Base-by-base conservation (phyloP, 2,329 filamentous ascomycete genomes). In the Colletotrichum tabaci region DNA sequence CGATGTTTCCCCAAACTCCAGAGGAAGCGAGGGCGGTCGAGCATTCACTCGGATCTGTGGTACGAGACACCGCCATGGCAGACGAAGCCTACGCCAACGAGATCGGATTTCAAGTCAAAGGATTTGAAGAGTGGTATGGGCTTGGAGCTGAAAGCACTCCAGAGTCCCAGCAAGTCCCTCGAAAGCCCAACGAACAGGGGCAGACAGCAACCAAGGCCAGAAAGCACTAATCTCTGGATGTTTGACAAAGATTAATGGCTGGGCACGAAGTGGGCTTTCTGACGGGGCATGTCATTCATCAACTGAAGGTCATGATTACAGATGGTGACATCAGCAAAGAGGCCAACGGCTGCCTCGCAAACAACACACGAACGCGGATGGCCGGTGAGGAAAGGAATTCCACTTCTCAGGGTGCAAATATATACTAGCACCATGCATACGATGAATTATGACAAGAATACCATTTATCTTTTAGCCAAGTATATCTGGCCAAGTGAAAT, bases 61-160 rank as follows among this genome's bases (percentile, higher is more conserved):
- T 46, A 55, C 52, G 66, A 68, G 12, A 50, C 65, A 7, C 53
- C 58, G 9, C 60, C 64, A 35, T 71, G 68, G 68, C 64, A 50
- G 15, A 49, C 56, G 4, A n/a, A 58, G 2, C 8, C 64, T 2
- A 63, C 68, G 18, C 68, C 65, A 6, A 53, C 26, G 38, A 30
- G 15, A 15, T 21, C 23, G 3, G 58, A 67, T 3, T 68, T 68
- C 58, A 68, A 60, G 13, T 23, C 35, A 18, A 40, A 42, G 8
- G 52, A 63, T n/a, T 30, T 68, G 0, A 53, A 71, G 18, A 66
- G 44, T 13, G 21, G 46, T 1, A 23, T 53, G 16, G 40, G 44
- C 2, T 6, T 63, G 12, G 68, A 71, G 9, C 15, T 71, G 16
- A 61, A 44, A 12, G 52, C 40, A 0, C 47, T 63, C 2, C 47